phyloP scores from a whole-genome alignment of 495 filamentous ascomycete species.

The Penicillium dipodomyicola region DNA sequence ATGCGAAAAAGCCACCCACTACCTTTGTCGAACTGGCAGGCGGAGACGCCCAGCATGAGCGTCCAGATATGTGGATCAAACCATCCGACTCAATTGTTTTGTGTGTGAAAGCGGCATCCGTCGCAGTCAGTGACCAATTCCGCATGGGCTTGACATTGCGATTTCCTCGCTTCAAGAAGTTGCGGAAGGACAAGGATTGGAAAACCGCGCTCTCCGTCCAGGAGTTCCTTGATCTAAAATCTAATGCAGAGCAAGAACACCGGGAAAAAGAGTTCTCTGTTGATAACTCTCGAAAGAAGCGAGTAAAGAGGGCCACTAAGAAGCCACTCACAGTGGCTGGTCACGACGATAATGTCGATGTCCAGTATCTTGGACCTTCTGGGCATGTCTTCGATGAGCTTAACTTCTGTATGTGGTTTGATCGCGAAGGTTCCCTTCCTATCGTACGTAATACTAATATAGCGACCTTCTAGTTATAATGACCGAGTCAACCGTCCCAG shows the following conservation, averaged over 20 bases:
- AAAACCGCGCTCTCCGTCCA: conserved; percentile 69
- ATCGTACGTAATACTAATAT: conserved; percentile 17
- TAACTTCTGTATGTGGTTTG: conserved; percentile 63
- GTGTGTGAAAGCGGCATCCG: conserved; percentile 85
- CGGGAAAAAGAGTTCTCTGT: conserved; percentile 78
- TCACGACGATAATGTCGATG: conserved; percentile 49
- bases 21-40: conserved; percentile 81
- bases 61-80: conserved; percentile 91
- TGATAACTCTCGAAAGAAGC: conserved; percentile 67
- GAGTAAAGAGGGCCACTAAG: conserved; percentile 60
- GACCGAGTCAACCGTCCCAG: conserved; percentile 55
- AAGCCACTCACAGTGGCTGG: conserved; percentile 71
- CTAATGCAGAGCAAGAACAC: conserved; percentile 67
- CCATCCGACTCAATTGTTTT: conserved; percentile 85
- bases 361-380: conserved; percentile 54
- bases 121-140: conserved; percentile 71
- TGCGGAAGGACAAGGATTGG: conserved; percentile 84
- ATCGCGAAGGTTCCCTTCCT: neutral
- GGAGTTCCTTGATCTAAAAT: conserved; percentile 72
- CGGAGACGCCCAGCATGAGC: conserved; percentile 68
- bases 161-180: conserved; percentile 85
- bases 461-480: conserved; percentile 49
- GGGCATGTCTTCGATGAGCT: conserved; percentile 69
- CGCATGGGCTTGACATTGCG: conserved; percentile 75
- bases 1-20: conserved; percentile 72